These are phyloP conservation scores for Exophiala xenobiotica DNA, from an alignment of 2,329 filamentous ascomycete species.

Conservation along the genomic window DNA sequence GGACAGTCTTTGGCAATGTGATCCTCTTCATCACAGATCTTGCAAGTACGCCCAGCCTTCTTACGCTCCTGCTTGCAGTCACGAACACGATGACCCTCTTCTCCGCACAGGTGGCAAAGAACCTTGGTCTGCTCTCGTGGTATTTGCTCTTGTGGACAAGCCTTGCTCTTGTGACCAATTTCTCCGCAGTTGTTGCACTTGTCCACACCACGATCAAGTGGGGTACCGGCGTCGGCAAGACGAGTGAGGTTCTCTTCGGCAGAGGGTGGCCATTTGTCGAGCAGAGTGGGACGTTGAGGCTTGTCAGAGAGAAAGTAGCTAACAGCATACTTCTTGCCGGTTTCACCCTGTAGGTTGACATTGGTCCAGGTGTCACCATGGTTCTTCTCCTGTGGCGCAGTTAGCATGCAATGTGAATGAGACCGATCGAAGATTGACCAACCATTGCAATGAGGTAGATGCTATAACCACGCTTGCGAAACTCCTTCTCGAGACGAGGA, in stretches of 20 bases:
- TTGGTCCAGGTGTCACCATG: constrained; percentile 47
- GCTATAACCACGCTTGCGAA: constrained; percentile 49
- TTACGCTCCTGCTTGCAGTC: constrained; percentile 43
- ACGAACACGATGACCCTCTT: constrained; percentile 49
- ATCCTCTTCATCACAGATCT: constrained; percentile 28
- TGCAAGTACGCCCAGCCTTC: constrained; percentile 26
- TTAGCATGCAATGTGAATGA: constrained; percentile 10
- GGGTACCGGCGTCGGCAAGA: constrained; percentile 51
- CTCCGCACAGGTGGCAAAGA: constrained; percentile 50
- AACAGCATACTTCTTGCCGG: constrained; percentile 51
- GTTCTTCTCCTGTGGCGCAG: constrained; percentile 41
- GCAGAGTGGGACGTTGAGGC: constrained; percentile 47
- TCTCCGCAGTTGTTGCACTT: constrained; percentile 54
- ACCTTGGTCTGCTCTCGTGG: constrained; percentile 44
- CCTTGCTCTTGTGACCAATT: constrained; percentile 48
- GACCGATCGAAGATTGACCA: constrained; percentile 32
- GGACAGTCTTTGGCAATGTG: constrained; percentile 30
- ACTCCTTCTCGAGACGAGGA: constrained; percentile 50
- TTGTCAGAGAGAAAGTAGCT: constrained; percentile 50
- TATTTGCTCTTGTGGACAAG: constrained; percentile 50
- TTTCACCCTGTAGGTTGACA: constrained; percentile 54
- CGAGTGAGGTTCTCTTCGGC: constrained; percentile 53
- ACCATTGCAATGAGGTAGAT: constrained; percentile 53
- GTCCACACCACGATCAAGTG: constrained; percentile 50
- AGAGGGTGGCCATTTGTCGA: constrained; percentile 50